Base-by-base conservation (phyloP, 2,329 filamentous ascomycete genomes). In the Capronia americana region DNA sequence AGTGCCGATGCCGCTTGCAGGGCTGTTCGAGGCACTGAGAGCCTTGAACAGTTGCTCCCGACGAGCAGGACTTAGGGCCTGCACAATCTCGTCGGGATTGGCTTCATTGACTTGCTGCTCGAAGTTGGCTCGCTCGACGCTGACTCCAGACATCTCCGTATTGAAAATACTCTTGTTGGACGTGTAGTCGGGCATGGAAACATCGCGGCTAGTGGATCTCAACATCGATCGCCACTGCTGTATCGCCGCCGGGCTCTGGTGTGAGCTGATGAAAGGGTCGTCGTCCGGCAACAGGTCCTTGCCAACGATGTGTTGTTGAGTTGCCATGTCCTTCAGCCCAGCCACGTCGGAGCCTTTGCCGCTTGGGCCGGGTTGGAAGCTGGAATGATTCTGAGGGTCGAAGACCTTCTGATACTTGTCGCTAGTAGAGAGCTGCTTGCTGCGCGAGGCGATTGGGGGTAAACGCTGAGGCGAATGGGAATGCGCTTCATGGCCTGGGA, bases 391-490 rank as follows among this genome's bases (percentile, higher is more conserved):
- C 54, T 70, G 59, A 23, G 57, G 24, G 26, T 70, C 63, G 14
- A 70, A 30, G 34, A 64, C 34, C 26, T 63, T 65, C 24, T 68
- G 68, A 44, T 64, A 60, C 6, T 28, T n/a, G 32, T 68, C 63
- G 17, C 53, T 60, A 3, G 61, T 34, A 7, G 50, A 44, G 3
- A 46, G 60, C 60, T 56, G 57, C 30, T 32, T 57, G 54, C 63
- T 60, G 26, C 62, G 65, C 57, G 71, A 74, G 59, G 56, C 62
- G 24, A 34, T 63, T 17, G 75, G 60, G 46, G 50, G 73, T 61
- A 75, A 71, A 61, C 79, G 79, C 24, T 83, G 82, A 23, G 88
- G 88, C 0, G 89, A 90, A 72, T 91, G 88, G 1, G 85, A 79
- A 73, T 91, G 88, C 6, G 82, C 81, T n/a, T 88, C 85, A 2